These are phyloP conservation scores for Pichia cactophila DNA, from an alignment of 1,139 yeast genomes.

Conservation along the genomic window DNA sequence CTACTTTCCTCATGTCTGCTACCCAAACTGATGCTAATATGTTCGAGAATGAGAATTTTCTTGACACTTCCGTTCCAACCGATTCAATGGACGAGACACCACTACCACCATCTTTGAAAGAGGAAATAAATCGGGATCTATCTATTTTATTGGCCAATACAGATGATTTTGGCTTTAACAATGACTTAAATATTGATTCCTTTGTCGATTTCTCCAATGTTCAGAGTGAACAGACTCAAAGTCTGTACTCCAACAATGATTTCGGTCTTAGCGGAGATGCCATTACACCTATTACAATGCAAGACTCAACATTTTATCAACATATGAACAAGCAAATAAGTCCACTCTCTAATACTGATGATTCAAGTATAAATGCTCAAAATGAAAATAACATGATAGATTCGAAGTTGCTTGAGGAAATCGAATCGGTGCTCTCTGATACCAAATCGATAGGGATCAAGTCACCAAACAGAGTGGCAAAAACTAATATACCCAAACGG, in stretches of 20 bases:
- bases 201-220: background rate
- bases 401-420: constrained; percentile 1
- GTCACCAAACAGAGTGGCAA: background rate
- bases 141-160: background rate
- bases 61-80: background rate
- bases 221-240: background rate
- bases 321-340: background rate
- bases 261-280: background rate
- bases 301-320: background rate
- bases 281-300: background rate
- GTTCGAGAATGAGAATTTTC: background rate
- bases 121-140: background rate
- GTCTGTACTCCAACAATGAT: background rate
- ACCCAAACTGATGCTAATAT: background rate
- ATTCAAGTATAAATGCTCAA: background rate
- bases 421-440: constrained; percentile 2
- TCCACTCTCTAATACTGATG: background rate
- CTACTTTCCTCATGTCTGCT: background rate
- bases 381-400: background rate
- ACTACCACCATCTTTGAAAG: background rate
- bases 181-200: background rate
- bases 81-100: background rate
- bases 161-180: background rate
- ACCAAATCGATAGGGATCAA: background rate
- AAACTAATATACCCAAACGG: constrained; percentile 7